Percentiles rank a stretch among this genome's conserved stretches.
phyloP scores from a whole-genome alignment of 441 rosid genomes.

The California macrophylla region DNA sequence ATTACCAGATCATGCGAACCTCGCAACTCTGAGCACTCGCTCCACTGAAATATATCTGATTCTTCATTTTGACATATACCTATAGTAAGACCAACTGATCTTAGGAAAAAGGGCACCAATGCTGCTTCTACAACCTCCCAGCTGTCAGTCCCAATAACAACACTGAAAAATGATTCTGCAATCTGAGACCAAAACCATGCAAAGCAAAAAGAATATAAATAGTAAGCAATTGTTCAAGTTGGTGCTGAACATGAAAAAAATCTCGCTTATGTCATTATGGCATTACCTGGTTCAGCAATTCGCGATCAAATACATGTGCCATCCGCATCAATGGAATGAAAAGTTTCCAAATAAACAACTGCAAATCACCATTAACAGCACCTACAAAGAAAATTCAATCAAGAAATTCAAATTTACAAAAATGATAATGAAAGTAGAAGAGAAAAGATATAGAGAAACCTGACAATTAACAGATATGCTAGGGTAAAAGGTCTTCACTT shows the following conservation, averaged over 20 bases:
- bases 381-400: slow-evolving; percentile 25
- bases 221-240: slow-evolving; percentile 12
- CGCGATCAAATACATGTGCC: slow-evolving; percentile 50
- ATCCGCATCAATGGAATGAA: slow-evolving; percentile 63
- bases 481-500: neutral
- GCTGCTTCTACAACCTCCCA: slow-evolving; percentile 52
- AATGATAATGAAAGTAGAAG: neutral
- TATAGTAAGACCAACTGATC: slow-evolving; percentile 47
- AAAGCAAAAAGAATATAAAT: slow-evolving; percentile 19
- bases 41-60: slow-evolving; percentile 39
- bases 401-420: slow-evolving; percentile 12
- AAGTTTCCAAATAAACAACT: slow-evolving; percentile 53
- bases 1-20: slow-evolving; percentile 22
- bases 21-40: slow-evolving; percentile 20
- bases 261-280: neutral
- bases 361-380: slow-evolving; percentile 34
- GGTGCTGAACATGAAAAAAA: slow-evolving; percentile 7
- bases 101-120: slow-evolving; percentile 65
- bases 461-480: neutral
- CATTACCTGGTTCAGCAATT: slow-evolving; percentile 60
- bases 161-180: slow-evolving; percentile 50
- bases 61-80: slow-evolving; percentile 42
- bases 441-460: neutral
- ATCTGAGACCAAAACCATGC: slow-evolving; percentile 38
- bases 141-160: slow-evolving; percentile 41